Evolutionary conservation across 768 basidiomycete species (phyloP), one percentile per base, ranked within the genome.

Genomic region (Pisolithus microcarpus): DNA sequence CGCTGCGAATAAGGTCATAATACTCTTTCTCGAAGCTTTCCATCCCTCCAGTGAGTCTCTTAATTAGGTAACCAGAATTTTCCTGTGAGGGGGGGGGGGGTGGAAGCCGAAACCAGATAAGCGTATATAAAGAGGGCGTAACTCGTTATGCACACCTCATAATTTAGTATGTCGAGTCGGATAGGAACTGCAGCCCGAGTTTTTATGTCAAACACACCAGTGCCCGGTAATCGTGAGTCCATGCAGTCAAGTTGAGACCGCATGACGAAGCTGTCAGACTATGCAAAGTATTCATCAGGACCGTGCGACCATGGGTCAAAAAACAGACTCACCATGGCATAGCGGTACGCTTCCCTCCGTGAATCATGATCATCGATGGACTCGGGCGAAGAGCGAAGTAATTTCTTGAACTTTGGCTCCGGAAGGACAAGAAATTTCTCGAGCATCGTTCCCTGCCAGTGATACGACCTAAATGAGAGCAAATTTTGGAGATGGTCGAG

Each of bases 121-220:
- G 30, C 18, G 5, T 21, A 9, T 42, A 2, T 5, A 30, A 18
- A 36, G 26, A 10, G 38, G 9, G 1, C 6, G 1, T 18, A 21
- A 23, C 3, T 15, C 19, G 16, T 40, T 21, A 3, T 11, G 49
- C 66, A 30, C 47, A 87, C 87, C 70, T 81, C 77, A 57, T 80
- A 87, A 65, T 98, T 97, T 49, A 91, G 72, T 10, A 87, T 69
- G 63, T 98, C 95, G 63, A 88, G 71, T 2, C 95, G 82, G 43
- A 97, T 83, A 0, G 89, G 81, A 23, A 91, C 66, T 30, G 84
- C 86, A 0, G 92, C 93, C 43, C 95, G 80, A 0, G 95, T 97
- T 68, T 99, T 99, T 69, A 98, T 83, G 63, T 99, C 95, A 58
- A 99, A 99, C 1, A 94, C 83, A 26, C 91, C 92, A 0, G 84